A percentile compares a stretch with the other conserved stretches of the same genome.
Conservation (phyloP, 208 protist genomes). For the Trichomonas tenax region DNA sequence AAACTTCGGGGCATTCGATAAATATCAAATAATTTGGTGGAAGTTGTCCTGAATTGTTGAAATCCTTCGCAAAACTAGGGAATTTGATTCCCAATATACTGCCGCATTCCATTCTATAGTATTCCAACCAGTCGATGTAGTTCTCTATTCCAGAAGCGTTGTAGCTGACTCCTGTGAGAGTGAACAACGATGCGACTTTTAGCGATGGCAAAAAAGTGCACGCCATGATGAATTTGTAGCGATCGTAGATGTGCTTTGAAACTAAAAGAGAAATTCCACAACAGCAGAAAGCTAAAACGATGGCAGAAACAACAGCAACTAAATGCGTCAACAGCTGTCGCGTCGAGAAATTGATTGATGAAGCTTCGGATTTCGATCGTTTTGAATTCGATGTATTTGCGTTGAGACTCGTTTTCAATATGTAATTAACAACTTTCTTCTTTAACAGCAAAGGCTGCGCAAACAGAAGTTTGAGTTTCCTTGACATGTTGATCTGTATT, state of each 20-base stretch:
- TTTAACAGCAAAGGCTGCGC: background rate
- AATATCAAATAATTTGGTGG: background rate
- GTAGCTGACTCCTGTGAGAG: background rate
- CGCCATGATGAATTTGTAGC: background rate
- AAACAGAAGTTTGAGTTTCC: background rate
- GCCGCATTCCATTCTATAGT: background rate
- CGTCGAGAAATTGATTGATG: background rate
- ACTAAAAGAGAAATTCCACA: background rate
- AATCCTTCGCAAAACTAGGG: background rate
- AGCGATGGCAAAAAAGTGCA: background rate
- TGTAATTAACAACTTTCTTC: background rate
- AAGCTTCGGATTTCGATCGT: background rate
- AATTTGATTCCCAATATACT: background rate
- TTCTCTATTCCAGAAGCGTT: background rate
- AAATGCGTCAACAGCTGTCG: background rate
- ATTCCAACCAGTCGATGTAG: background rate
- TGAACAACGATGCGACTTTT: background rate
- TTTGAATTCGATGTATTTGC: background rate
- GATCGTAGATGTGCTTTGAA: background rate
- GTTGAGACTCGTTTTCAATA: background rate
- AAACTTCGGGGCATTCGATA: background rate
- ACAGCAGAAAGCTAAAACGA: background rate
- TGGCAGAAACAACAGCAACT: background rate
- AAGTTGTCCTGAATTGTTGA: background rate
- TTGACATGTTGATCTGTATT: background rate